These are phyloP conservation scores for Boletus vinaceobasis DNA, from an alignment of 768 basidiomycete species.

Conservation along the genomic window DNA sequence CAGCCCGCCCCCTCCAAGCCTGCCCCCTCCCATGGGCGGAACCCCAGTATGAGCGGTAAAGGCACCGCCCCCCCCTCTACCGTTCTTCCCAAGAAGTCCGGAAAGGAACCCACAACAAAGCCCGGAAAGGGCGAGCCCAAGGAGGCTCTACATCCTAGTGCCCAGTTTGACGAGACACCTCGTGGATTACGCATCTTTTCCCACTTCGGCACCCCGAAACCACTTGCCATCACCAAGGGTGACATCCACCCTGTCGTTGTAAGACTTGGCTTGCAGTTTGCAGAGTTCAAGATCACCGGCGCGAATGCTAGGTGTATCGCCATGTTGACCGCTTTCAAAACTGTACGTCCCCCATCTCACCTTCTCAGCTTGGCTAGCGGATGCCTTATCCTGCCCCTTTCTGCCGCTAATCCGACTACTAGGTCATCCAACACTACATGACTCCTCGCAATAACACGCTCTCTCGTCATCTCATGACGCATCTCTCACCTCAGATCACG, in stretches of 20 bases:
- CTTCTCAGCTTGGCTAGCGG: neutral
- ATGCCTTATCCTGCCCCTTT: neutral
- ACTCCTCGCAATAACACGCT: constrained; percentile 86
- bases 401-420: constrained; percentile 5
- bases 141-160: constrained; percentile 28
- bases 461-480: constrained; percentile 86
- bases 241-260: constrained; percentile 90
- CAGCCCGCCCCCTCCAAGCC: constrained; percentile 23
- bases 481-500: constrained; percentile 90
- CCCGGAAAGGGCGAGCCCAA: constrained; percentile 24
- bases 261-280: constrained; percentile 84
- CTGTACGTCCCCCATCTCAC: constrained; percentile 45
- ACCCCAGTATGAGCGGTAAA: constrained; percentile 20
- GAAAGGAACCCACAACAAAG: constrained; percentile 19
- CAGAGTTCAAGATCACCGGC: constrained; percentile 88
- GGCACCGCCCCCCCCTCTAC: constrained; percentile 11
- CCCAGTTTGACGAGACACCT: constrained; percentile 34
- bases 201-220: constrained; percentile 77
- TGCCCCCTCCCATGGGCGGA: constrained; percentile 28
- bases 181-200: constrained; percentile 81
- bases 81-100: constrained; percentile 25
- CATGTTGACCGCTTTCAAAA: constrained; percentile 87
- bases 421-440: constrained; percentile 90
- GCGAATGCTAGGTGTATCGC: constrained; percentile 96
- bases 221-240: constrained; percentile 54